Evolutionary conservation across 495 filamentous ascomycete genomes (phyloP).

Genomic region (Aspergillus saccharolyticus): DNA sequence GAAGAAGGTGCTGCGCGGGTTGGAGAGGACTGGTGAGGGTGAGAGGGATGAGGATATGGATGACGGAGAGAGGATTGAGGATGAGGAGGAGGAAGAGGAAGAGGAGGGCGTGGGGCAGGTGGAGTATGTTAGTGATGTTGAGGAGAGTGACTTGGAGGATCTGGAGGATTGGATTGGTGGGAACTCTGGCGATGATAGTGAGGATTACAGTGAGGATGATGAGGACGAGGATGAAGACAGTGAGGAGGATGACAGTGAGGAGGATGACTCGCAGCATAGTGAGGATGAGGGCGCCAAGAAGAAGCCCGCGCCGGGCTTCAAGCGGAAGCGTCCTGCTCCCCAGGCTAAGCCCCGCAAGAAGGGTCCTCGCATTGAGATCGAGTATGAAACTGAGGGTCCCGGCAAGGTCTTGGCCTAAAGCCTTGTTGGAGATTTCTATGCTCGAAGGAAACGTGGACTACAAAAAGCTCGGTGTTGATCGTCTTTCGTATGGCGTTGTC

Average conservation of each 20-base stretch:
- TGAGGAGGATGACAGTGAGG: conserved; percentile 48
- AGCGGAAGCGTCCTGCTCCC: conserved; percentile 62
- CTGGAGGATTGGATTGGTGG: conserved; percentile 70
- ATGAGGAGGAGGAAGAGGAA: conserved; percentile 58
- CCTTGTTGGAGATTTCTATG: conserved; percentile 7
- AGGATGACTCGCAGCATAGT: conserved; percentile 35
- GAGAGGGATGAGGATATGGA: conserved; percentile 83
- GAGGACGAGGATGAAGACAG: conserved; percentile 43
- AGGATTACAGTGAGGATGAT: conserved; percentile 47
- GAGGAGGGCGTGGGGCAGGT: conserved; percentile 72
- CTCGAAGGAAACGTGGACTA: conserved; percentile 12
- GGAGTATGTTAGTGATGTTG: conserved; percentile 77
- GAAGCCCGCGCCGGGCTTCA: conserved; percentile 54
- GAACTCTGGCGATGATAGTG: conserved; percentile 48
- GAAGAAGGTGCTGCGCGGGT: conserved; percentile 91
- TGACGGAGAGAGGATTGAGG: conserved; percentile 73
- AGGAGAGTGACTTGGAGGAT: conserved; percentile 64
- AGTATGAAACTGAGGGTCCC: conserved; percentile 61
- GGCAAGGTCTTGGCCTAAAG: conserved; percentile 41
- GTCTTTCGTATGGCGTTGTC: conserved; percentile 40
- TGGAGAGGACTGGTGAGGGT: conserved; percentile 83
- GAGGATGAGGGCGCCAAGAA: conserved; percentile 28
- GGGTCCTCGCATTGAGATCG: conserved; percentile 60
- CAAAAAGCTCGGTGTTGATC: conserved; percentile 23
- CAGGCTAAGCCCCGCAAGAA: conserved; percentile 63